Evolutionary conservation across 1,284 basidiomycete genomes (phyloP), one percentile per base, ranked within the genome.

Genomic region (Pascua guehoae): DNA sequence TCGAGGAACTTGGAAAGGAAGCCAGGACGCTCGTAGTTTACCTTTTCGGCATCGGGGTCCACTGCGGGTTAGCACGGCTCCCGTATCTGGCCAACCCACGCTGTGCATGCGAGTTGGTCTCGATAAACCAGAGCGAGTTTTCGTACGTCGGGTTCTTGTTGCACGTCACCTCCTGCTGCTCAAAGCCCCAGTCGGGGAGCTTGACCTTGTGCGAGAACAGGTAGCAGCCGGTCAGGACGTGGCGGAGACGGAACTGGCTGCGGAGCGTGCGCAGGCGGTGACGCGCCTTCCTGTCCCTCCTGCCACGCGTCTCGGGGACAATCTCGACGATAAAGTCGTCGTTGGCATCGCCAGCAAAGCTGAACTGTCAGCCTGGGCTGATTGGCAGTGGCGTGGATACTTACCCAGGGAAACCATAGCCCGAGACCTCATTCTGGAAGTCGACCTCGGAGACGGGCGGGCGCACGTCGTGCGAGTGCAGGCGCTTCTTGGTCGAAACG

Each of bases 391-490:
- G n/a, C n/a, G n/a, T n/a, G 24, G 24, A 7, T 3, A 32, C 24
- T 32, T 32, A 32, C 12, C n/a, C 40, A 9, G 85, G 79, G 79
- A 90, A 87, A 4, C 96, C 96, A 69, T 99, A 99, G 1, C 81
- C 92, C 1, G 93, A 95, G 0, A 98, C 94, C 74, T 99, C 96
- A 71, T 98, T 95, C 80, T 98, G 96, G 81, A 97, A 99, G 67
- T 99, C 96, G 53, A 96, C 92, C 58, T 98, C 95, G 48, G 90
- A 93, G n/a, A 98, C 86, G 14, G 94, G 93, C 4, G 96, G 91
- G 41, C 95, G 87, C 64, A 88, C 79, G 66, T 97, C 93, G 77
- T 99, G 96, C 49, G 90, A 93, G 79, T 98, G 96, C 5, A 98
- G 83, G 53, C 87, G 84, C 76, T 92, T 95, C 65, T 88, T 83